Evolutionary conservation across 805 yeast genomes (phyloP).

Genomic region (Sporopachydermia lactativora): DNA sequence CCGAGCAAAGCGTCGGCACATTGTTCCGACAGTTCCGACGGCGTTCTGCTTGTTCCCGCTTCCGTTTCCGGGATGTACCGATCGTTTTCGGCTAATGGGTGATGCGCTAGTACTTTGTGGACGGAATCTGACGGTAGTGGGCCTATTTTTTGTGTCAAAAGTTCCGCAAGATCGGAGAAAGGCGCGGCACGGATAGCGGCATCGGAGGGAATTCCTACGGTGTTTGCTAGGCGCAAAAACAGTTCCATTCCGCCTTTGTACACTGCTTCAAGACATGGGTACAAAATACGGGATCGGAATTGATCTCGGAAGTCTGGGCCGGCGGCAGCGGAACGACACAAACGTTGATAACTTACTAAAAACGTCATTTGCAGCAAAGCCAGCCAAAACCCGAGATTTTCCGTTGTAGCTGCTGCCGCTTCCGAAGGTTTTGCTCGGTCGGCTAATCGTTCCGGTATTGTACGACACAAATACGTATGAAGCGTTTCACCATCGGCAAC

Average conservation of each 20-base stretch:
- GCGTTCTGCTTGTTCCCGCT: no score
- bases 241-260: not conserved
- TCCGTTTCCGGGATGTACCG: not conserved
- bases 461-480: not conserved
- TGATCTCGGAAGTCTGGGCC: slow-evolving; percentile 1
- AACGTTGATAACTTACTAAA: not conserved
- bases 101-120: not conserved
- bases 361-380: not conserved
- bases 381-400: not conserved
- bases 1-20: not conserved
- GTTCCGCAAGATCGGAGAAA: not conserved
- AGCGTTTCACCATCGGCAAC: not conserved
- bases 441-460: not conserved
- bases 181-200: not conserved
- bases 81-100: not conserved
- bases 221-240: not conserved
- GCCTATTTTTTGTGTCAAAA: not conserved
- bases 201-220: not conserved
- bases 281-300: not conserved
- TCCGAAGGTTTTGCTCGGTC: not conserved
- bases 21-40: not conserved
- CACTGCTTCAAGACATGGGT: not conserved
- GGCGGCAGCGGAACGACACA: not conserved
- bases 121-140: not conserved
- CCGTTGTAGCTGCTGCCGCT: not conserved